Evolutionary conservation across 2,329 filamentous ascomycete genomes (phyloP), one percentile per base, ranked within the genome.

Genomic region (Rhynchosporium secalis): DNA sequence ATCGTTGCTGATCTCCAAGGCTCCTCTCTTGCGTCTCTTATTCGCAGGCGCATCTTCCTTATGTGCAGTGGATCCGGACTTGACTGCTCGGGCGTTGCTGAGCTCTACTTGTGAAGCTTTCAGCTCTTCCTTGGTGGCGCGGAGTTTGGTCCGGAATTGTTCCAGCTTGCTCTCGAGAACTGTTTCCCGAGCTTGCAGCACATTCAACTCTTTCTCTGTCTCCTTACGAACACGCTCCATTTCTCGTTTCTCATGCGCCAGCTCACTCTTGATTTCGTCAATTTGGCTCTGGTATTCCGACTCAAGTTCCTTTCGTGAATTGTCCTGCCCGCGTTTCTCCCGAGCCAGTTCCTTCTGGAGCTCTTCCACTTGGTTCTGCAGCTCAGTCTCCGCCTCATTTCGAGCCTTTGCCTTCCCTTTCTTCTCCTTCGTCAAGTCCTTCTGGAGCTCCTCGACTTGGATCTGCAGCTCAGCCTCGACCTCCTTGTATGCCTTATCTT

Each of bases 101-200:
- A 71, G 57, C 31, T 80, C 80, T 46, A 74, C 76, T 66, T 86
- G 82, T 43, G 80, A 80, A 71, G 88, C 83, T 72, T 91, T 92
- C 31, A 95, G 81, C 71, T 91, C 87, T 38, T 89, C 85, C 65
- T 92, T 91, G 0, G 85, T 83, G 9, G 84, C 80, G 58, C 85
- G 85, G 26, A 94, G 77, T 54, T 73, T 73, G 10, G 66, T 71
- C 20, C 65, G 62, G 41, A 73, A 63, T 26, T 85, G 84, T 58
- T 86, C 86, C 15, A 95, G 76, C 66, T 89, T 90, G 65, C 87
- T 86, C 66, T 93, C 88, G 0, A 92, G 79, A 12, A 85, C 80
- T 4, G 86, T 81, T 58, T 83, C 86, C 65, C 87, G 82, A 6
- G 81, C 81, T 49, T 89, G 84, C 52, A 83, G 83, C 65, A 89